Evolutionary conservation across 2,329 filamentous ascomycete genomes (phyloP).

Genomic region (Aureobasidium mangrovei): DNA sequence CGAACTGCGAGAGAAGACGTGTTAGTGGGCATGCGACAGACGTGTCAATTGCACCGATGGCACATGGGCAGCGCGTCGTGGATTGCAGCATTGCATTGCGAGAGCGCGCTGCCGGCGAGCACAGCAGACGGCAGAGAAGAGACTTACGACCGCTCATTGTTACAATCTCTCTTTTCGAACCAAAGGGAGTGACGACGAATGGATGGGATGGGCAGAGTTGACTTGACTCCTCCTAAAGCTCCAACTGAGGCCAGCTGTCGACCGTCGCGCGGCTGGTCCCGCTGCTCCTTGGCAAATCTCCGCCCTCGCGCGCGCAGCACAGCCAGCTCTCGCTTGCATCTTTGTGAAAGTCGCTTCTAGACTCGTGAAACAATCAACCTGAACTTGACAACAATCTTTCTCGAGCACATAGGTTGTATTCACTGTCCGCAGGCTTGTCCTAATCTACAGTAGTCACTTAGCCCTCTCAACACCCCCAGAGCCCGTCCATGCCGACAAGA

Average conservation of each 20-base stretch:
- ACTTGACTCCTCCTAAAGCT: conserved; percentile 14
- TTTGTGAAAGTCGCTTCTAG: background rate
- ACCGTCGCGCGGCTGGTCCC: conserved; percentile 5
- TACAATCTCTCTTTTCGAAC: conserved; percentile 16
- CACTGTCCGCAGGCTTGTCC: background rate
- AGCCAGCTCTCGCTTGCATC: background rate
- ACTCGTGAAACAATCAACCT: background rate
- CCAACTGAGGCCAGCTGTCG: conserved; percentile 11
- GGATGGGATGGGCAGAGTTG: conserved; percentile 12
- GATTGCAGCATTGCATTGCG: background rate
- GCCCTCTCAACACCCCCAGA: background rate
- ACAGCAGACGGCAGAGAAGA: conserved; percentile 13
- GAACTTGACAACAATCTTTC: background rate
- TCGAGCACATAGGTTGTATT: background rate
- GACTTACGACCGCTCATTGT: conserved; percentile 53
- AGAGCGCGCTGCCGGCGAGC: background rate
- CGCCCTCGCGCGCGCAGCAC: background rate
- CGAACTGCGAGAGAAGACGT: conserved; percentile 56
- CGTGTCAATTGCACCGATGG: conserved; percentile 1
- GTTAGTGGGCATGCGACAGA: conserved; percentile 9
- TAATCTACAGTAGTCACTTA: background rate
- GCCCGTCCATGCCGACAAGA: background rate
- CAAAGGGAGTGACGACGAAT: conserved; percentile 12
- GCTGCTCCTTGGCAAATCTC: conserved; percentile 13
- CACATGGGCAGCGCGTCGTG: background rate